Evolutionary conservation across 257 asterid genomes (phyloP).

Genomic region (Datura wrightii): DNA sequence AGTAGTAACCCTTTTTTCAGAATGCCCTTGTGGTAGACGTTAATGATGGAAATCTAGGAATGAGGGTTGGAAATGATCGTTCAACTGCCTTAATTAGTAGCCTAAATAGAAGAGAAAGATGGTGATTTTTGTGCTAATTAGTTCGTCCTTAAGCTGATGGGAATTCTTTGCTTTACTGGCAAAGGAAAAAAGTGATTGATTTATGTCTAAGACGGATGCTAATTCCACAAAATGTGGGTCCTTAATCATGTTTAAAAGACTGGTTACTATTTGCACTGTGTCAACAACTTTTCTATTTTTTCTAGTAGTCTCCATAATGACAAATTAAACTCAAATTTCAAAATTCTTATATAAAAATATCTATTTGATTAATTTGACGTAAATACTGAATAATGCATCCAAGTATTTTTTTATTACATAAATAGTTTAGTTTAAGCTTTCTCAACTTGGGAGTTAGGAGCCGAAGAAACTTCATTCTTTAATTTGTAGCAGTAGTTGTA

Average conservation of each 20-base stretch:
- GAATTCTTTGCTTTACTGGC: slow-evolving; percentile 34
- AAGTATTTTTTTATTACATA: not conserved
- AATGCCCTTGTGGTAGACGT: not conserved
- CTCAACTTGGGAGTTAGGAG: not conserved
- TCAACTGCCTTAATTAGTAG: slow-evolving; percentile 35
- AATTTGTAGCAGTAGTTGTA: not conserved
- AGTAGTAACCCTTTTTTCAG: not conserved
- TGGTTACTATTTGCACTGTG: slow-evolving; percentile 33
- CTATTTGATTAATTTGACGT: not conserved
- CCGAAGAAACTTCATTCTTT: not conserved
- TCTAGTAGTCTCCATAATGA: slow-evolving; percentile 6
- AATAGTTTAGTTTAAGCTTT: not conserved
- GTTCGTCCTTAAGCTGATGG: slow-evolving; percentile 37
- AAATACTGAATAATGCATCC: not conserved
- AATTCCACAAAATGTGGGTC: slow-evolving; percentile 40
- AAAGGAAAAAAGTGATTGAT: slow-evolving; percentile 37
- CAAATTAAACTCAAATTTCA: not conserved
- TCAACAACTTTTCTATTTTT: slow-evolving; percentile 34
- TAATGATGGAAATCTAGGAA: not conserved
- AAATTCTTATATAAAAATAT: not conserved
- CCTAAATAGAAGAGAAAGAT: not conserved
- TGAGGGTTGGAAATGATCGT: slow-evolving; percentile 38
- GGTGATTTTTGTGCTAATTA: slow-evolving; percentile 22
- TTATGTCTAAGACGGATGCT: not conserved
- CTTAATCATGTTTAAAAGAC: slow-evolving; percentile 35